These are phyloP conservation scores for Monosporascus sp. DNA, from an alignment of 2,329 filamentous ascomycete species.

Conservation along the genomic window DNA sequence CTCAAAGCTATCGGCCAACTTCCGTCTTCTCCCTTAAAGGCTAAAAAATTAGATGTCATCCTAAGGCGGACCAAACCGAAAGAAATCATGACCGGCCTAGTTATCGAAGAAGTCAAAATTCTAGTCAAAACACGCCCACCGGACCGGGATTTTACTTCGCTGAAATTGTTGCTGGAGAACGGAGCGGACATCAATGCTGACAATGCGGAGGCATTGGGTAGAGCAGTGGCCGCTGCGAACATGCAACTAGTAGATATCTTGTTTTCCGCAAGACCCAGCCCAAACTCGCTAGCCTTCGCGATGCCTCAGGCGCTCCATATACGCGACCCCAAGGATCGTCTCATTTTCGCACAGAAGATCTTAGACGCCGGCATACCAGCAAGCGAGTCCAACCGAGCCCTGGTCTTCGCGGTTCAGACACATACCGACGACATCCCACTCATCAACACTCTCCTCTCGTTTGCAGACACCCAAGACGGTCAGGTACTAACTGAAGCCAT, in stretches of 20 bases:
- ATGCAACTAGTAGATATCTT: constrained; percentile 44
- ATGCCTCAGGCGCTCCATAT: constrained; percentile 50
- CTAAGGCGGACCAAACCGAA: constrained; percentile 38
- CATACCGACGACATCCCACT: constrained; percentile 45
- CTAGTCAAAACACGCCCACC: constrained; percentile 33
- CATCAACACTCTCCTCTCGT: constrained; percentile 37
- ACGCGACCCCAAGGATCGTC: constrained; percentile 43
- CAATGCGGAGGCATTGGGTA: constrained; percentile 45
- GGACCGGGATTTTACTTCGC: constrained; percentile 35
- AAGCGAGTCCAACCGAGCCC: constrained; percentile 44
- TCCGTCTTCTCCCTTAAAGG: constrained; percentile 40
- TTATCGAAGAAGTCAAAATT: constrained; percentile 47
- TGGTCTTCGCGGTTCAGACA: constrained; percentile 44
- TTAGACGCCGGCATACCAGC: constrained; percentile 44
- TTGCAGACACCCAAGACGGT: constrained; percentile 46
- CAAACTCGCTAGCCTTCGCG: constrained; percentile 41
- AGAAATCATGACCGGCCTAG: constrained; percentile 37
- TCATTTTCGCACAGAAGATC: constrained; percentile 45
- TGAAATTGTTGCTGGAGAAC: constrained; percentile 42
- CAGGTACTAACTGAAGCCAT: constrained; percentile 43
- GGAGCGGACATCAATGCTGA: constrained; percentile 52
- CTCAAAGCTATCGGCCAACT: constrained; percentile 38
- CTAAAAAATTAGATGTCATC: constrained; percentile 44
- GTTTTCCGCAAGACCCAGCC: constrained; percentile 35
- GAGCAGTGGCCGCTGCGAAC: constrained; percentile 43